phyloP scores from a whole-genome alignment of 2,329 filamentous ascomycete species.

The Ascochyta rabiei region DNA sequence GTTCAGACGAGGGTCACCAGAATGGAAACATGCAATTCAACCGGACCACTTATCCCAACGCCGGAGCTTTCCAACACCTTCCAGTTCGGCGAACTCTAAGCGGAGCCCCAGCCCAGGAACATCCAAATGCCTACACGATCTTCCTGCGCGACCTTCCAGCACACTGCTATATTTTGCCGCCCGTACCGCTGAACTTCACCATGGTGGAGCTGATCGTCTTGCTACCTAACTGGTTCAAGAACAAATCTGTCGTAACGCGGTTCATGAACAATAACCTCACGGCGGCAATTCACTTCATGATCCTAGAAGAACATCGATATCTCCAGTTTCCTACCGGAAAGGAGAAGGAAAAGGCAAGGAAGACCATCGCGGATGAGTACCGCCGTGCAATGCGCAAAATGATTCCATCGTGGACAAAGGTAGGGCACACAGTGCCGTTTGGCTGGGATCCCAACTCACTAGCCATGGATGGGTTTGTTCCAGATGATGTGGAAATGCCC shows the following conservation, averaged over 20 bases:
- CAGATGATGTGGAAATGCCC: not conserved
- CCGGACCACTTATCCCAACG: not conserved
- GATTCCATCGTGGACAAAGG: constrained; percentile 14
- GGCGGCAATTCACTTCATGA: constrained; percentile 19
- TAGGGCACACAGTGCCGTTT: constrained; percentile 3
- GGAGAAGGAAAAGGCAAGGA: constrained; percentile 13
- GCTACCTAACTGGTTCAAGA: constrained; percentile 26
- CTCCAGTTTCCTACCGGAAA: not conserved
- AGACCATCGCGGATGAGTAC: constrained; percentile 22
- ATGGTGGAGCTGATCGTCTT: constrained; percentile 25
- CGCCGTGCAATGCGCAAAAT: constrained; percentile 24
- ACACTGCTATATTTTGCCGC: constrained; percentile 17
- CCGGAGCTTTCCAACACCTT: constrained; percentile 2
- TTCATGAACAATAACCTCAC: constrained; percentile 27
- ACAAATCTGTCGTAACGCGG: constrained; percentile 10
- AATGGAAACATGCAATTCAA: not conserved
- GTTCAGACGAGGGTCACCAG: not conserved
- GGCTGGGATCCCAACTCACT: constrained; percentile 14
- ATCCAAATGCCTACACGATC: not conserved
- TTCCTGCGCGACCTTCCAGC: constrained; percentile 13
- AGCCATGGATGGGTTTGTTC: constrained; percentile 12
- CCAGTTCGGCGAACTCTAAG: constrained; percentile 5
- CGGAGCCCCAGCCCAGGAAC: constrained; percentile 1
- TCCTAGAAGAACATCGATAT: constrained; percentile 21
- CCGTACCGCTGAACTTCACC: constrained; percentile 21